A percentile compares a stretch with the other conserved stretches of the same genome.
Evolutionary conservation across 208 protist species (phyloP).

Genomic region (Vickermania spadyakhi): DNA sequence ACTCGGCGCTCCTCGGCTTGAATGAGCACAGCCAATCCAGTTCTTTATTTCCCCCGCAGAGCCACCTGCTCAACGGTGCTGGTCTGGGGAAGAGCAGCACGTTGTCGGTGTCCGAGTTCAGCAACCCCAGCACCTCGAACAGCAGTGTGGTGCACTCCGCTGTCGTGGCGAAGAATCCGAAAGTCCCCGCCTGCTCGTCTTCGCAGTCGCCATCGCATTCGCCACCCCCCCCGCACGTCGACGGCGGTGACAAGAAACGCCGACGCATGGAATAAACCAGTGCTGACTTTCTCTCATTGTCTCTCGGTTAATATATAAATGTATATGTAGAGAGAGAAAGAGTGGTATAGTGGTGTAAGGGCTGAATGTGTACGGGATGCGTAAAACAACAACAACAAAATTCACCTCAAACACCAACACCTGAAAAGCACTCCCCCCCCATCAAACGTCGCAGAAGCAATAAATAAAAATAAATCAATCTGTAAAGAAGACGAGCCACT

Average conservation of each 20-base stretch:
- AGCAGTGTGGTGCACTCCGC: slow-evolving; percentile 42
- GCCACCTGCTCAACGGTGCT: slow-evolving; percentile 19
- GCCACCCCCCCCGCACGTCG: neutral
- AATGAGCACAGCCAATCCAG: slow-evolving; percentile 61
- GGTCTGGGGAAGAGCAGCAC: too few relatives aligned
- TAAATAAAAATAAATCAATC: too few relatives aligned
- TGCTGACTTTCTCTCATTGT: neutral
- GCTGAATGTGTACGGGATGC: too few relatives aligned
- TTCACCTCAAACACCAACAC: too few relatives aligned
- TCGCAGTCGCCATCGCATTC: slow-evolving; percentile 17
- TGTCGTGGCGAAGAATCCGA: slow-evolving; percentile 64
- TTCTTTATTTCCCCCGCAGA: slow-evolving; percentile 67
- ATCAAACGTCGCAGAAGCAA: too few relatives aligned
- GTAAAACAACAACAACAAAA: slow-evolving; percentile 1
- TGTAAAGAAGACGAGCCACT: too few relatives aligned
- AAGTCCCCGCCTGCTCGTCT: slow-evolving; percentile 9
- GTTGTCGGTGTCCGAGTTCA: too few relatives aligned
- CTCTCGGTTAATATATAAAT: neutral
- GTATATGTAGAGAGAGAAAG: neutral
- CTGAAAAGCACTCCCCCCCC: too few relatives aligned
- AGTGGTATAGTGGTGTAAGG: too few relatives aligned
- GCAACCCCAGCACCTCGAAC: slow-evolving; percentile 14
- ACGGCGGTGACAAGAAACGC: neutral
- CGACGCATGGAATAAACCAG: neutral
- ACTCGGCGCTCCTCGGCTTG: slow-evolving; percentile 7